Evolutionary conservation across 2,329 filamentous ascomycete species (phyloP).

Genomic region (Curvularia sp.): DNA sequence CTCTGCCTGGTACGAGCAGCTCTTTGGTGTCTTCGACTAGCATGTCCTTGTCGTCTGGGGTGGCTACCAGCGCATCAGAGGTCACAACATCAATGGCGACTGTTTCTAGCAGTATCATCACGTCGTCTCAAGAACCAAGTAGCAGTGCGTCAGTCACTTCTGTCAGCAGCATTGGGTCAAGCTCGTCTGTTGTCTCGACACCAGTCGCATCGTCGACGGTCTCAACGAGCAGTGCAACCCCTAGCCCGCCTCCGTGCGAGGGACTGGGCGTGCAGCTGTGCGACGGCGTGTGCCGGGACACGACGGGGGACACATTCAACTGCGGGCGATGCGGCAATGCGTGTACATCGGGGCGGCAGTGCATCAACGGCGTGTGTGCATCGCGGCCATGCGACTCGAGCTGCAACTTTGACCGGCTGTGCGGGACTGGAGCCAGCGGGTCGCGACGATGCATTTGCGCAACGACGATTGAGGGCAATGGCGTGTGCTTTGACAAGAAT

Average conservation of each 20-base stretch:
- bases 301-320: constrained; percentile 29
- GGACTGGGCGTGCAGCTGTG: constrained; percentile 26
- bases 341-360: constrained; percentile 32
- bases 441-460: constrained; percentile 39
- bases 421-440: constrained; percentile 24
- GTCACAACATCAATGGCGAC: background rate
- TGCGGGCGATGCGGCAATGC: constrained; percentile 39
- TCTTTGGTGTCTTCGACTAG: background rate
- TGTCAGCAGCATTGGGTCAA: constrained; percentile 1
- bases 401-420: constrained; percentile 37
- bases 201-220: constrained; percentile 6
- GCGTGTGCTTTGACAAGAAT: constrained; percentile 41
- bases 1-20: constrained; percentile 1
- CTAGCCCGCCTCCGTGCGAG: constrained; percentile 21
- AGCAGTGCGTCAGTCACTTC: constrained; percentile 1
- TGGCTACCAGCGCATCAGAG: background rate
- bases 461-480: constrained; percentile 26
- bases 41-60: background rate
- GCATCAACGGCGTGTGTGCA: constrained; percentile 47
- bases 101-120: background rate
- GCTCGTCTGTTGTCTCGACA: constrained; percentile 3
- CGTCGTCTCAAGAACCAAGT: background rate
- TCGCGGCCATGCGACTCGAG: constrained; percentile 38
- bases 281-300: constrained; percentile 34
- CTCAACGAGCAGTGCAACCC: constrained; percentile 7